Conservation (phyloP, 345 rosid genomes). For the Populus euphratica region DNA sequence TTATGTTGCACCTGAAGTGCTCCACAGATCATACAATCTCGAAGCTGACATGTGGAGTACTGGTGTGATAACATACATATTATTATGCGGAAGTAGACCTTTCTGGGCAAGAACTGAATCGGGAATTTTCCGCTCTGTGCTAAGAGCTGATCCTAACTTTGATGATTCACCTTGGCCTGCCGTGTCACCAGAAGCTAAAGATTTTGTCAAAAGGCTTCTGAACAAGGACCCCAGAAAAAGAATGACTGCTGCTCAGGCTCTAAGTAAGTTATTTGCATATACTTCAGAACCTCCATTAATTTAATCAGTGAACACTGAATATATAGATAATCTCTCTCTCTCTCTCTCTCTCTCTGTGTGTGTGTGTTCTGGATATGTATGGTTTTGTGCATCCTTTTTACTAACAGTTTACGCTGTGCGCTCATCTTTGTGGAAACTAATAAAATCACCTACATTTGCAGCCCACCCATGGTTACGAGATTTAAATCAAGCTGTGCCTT, state of each 20-base stretch:
- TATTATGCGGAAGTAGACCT: constrained; percentile 95
- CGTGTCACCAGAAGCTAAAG: constrained; percentile 74
- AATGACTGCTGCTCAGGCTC: constrained; percentile 92
- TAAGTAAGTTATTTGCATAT: constrained; percentile 43
- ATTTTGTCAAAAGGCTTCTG: constrained; percentile 82
- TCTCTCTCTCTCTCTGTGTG: background rate
- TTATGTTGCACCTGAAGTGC: constrained; percentile 97
- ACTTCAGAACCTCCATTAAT: background rate
- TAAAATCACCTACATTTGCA: constrained; percentile 24
- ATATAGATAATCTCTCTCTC: background rate
- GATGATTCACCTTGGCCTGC: constrained; percentile 86
- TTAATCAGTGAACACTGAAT: background rate
- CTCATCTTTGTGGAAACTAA: background rate
- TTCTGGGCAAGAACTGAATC: constrained; percentile 94
- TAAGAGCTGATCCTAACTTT: constrained; percentile 82
- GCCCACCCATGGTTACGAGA: constrained; percentile 91
- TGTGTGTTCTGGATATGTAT: background rate
- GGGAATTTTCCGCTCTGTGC: constrained; percentile 88
- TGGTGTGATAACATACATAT: constrained; percentile 81
- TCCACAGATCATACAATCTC: constrained; percentile 79
- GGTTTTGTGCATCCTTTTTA: background rate
- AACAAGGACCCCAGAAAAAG: constrained; percentile 94
- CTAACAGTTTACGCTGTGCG: background rate
- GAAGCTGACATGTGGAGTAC: constrained; percentile 98
- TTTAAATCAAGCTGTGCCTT: constrained; percentile 50